phyloP scores from a whole-genome alignment of 1,284 basidiomycete species.

The Porodaedalea pini region DNA sequence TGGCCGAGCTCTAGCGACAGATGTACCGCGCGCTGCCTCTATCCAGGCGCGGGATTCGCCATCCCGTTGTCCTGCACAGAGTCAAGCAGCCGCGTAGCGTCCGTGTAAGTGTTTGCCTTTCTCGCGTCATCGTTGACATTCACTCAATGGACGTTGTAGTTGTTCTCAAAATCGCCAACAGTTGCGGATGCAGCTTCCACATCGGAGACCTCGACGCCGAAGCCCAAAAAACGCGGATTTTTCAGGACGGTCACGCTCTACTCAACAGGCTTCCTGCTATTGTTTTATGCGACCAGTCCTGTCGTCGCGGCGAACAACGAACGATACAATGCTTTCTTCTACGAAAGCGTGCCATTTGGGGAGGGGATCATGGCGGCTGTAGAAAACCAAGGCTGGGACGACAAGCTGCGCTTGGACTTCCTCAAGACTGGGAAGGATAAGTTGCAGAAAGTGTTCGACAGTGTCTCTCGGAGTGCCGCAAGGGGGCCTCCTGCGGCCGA shows the following conservation, averaged over 20 bases:
- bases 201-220: constrained; percentile 31
- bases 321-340: constrained; percentile 77
- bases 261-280: constrained; percentile 58
- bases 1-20: constrained; percentile 4
- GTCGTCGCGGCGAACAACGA: constrained; percentile 73
- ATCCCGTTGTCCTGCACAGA: constrained; percentile 41
- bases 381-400: constrained; percentile 77
- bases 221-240: constrained; percentile 51
- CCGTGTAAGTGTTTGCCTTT: constrained; percentile 8
- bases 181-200: constrained; percentile 44
- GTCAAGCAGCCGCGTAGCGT: constrained; percentile 42
- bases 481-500: constrained; percentile 19
- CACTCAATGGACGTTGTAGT: neutral
- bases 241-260: constrained; percentile 55
- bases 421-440: constrained; percentile 53
- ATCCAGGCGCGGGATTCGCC: constrained; percentile 45
- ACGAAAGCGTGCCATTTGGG: constrained; percentile 74
- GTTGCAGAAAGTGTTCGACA: constrained; percentile 48
- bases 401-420: constrained; percentile 57
- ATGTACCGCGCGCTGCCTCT: constrained; percentile 62
- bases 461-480: constrained; percentile 38
- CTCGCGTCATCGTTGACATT: neutral
- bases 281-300: constrained; percentile 79
- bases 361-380: constrained; percentile 76
- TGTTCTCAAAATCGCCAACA: constrained; percentile 38